Evolutionary conservation across 1,284 basidiomycete species (phyloP).

Genomic region (Gymnopus androsaceus): DNA sequence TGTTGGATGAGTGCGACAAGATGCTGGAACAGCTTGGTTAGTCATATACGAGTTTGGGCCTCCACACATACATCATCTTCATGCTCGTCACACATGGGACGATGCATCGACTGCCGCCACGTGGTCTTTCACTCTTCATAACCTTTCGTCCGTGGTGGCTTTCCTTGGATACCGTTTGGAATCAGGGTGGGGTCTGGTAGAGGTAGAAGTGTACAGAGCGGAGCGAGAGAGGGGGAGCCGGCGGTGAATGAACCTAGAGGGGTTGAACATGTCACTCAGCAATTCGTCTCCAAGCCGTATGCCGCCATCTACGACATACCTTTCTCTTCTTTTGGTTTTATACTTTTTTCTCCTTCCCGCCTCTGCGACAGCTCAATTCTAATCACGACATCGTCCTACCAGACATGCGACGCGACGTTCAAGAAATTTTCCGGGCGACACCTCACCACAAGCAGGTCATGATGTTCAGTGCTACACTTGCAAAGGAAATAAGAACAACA

Average conservation of each 20-base stretch:
- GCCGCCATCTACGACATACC: conserved; percentile 9
- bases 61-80: conserved; percentile 46
- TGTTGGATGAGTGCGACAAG: conserved; percentile 99
- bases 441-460: conserved; percentile 99
- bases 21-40: conserved; percentile 99
- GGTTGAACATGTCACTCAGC: not conserved
- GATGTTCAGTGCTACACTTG: conserved; percentile 99
- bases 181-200: conserved; percentile 26
- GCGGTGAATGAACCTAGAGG: too few species aligned
- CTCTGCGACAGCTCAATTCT: conserved; percentile 55
- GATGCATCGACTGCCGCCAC: conserved; percentile 28
- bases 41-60: conserved; percentile 73
- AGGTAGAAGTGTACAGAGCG: conserved; percentile 24
- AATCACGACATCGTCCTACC: conserved; percentile 61
- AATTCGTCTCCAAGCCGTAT: conserved; percentile 2
- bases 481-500: conserved; percentile 95
- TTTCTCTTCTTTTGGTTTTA: conserved; percentile 24
- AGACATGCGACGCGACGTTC: conserved; percentile 99
- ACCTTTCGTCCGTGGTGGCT: conserved; percentile 28
- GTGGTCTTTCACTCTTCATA: conserved; percentile 19
- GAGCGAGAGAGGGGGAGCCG: too few species aligned
- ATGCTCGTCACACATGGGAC: conserved; percentile 14
- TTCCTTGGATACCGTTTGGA: conserved; percentile 34
- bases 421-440: conserved; percentile 99
- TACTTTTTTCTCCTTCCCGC: conserved; percentile 45